Conservation (phyloP, 1,139 yeast genomes). For the Candida sanyaensis region DNA sequence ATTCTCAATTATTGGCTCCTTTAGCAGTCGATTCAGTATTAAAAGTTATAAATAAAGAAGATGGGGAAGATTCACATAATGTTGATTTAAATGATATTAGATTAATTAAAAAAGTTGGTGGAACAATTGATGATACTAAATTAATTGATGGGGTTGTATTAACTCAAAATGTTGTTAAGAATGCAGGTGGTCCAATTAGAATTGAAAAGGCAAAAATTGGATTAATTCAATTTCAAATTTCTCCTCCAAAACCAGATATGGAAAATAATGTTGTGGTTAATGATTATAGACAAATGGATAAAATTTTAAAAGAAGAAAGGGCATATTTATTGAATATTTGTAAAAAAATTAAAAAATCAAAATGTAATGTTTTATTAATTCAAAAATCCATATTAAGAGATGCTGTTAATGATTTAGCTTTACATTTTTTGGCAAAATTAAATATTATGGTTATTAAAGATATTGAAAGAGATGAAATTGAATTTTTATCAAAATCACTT, state of each 20-base stretch:
- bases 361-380: conserved; percentile 90
- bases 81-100: conserved; percentile 90
- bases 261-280: conserved; percentile 96
- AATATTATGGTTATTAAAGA: conserved; percentile 94
- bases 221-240: conserved; percentile 89
- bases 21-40: conserved; percentile 93
- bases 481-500: conserved; percentile 84
- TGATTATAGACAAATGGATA: conserved; percentile 99
- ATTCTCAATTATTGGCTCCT: conserved; percentile 82
- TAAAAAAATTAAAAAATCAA: conserved; percentile 93
- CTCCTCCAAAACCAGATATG: conserved; percentile 99
- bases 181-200: conserved; percentile 96
- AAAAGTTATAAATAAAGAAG: conserved; percentile 60
- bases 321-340: conserved; percentile 92
- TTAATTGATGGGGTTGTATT: conserved; percentile 91
- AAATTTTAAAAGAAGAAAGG: conserved; percentile 95
- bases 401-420: conserved; percentile 94
- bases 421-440: conserved; percentile 89
- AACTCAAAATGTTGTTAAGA: conserved; percentile 85
- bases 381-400: conserved; percentile 96
- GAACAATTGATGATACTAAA: conserved; percentile 96
- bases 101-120: conserved; percentile 91
- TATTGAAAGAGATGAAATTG: conserved; percentile 95
- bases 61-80: conserved; percentile 29
- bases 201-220: conserved; percentile 94